Base-by-base conservation (phyloP, 306 rosid species). In the Malus sylvestris region DNA sequence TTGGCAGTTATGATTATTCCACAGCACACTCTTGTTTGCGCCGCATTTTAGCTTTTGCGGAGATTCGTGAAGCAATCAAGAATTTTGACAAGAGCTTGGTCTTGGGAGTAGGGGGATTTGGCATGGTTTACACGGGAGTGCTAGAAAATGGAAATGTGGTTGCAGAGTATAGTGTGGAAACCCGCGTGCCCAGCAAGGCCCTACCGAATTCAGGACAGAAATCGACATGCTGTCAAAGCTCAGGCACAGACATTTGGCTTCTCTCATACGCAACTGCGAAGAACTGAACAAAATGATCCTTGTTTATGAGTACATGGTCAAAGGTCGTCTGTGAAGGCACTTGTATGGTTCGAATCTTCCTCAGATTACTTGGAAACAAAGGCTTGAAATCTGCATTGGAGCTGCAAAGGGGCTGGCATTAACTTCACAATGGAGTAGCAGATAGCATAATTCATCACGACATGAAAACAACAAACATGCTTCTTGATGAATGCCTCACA, bases 101-200 rank as follows among this genome's bases (percentile, higher is more conserved):
- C 58, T 42, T 83, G 3, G 87, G 87, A 19, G 84, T 80, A 1
- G 87, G 87, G 13, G 87, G 84, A n/a, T 83, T 83, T 40, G 84
- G 87, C 57, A 83, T 62, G 75, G 87, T 83, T n/a, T 77, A 80
- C 65, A 80, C 15, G 55, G 79, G 79, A 61, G 77, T 83, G 68
- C 73, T 83, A 20, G 84, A 80, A 61, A 80, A 62, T 63, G 87
- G 81, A n/a, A 66, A 46, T 16, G 73, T 80, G 68, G 80, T 83
- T 52, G 87, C 87, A 4, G 84, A 4, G 84, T 83, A 4, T 77
- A 80, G 80, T 74, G 82, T 1, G 82, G 82, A 53, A 76, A 80
- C 53, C 87, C 74, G 15, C 38, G 68, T 42, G 80, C 84, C 4
- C 82, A 77, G 19, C 87, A 83, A 63, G 87, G 84, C 33, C 81